phyloP scores from a whole-genome alignment of 305 asterid genomes.

The Fraxinus xanthoxyloides region DNA sequence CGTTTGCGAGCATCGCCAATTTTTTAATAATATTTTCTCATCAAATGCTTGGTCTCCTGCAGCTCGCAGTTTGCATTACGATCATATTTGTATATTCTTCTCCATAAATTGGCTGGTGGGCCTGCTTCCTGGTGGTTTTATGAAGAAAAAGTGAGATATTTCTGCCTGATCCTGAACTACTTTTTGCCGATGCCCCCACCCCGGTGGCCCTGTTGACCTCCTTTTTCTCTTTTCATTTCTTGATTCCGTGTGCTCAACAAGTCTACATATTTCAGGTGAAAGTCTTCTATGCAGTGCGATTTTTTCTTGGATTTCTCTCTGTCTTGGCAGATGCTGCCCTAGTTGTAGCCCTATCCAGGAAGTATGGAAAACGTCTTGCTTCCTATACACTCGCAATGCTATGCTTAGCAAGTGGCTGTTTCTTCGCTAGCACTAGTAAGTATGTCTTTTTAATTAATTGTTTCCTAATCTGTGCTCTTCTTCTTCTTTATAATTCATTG shows the following conservation, averaged over 20 bases:
- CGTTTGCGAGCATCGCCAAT: neutral
- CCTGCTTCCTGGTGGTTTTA: constrained; percentile 95
- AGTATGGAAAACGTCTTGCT: constrained; percentile 93
- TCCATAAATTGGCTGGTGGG: constrained; percentile 77
- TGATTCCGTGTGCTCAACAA: constrained; percentile 13
- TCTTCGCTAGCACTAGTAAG: constrained; percentile 98
- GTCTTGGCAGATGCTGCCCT: constrained; percentile 79
- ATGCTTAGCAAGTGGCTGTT: constrained; percentile 96
- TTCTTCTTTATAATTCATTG: constrained; percentile 15
- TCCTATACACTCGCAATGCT: constrained; percentile 95
- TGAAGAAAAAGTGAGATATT: constrained; percentile 75
- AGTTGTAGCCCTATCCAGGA: constrained; percentile 85
- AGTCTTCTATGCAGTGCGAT: constrained; percentile 85
- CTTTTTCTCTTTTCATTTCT: constrained; percentile 7
- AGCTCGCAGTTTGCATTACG: constrained; percentile 93
- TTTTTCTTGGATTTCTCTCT: constrained; percentile 73
- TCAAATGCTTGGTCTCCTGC: constrained; percentile 33
- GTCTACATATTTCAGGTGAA: constrained; percentile 59
- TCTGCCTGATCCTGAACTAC: neutral
- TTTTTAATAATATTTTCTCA: constrained; percentile 11
- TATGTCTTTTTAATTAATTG: constrained; percentile 12
- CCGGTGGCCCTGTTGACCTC: neutral
- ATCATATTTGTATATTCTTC: constrained; percentile 74
- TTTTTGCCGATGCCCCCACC: neutral
- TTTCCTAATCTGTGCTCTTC: neutral